phyloP scores from a whole-genome alignment of 208 protist genomes.

The Leptomonas pyrrhocoris region DNA sequence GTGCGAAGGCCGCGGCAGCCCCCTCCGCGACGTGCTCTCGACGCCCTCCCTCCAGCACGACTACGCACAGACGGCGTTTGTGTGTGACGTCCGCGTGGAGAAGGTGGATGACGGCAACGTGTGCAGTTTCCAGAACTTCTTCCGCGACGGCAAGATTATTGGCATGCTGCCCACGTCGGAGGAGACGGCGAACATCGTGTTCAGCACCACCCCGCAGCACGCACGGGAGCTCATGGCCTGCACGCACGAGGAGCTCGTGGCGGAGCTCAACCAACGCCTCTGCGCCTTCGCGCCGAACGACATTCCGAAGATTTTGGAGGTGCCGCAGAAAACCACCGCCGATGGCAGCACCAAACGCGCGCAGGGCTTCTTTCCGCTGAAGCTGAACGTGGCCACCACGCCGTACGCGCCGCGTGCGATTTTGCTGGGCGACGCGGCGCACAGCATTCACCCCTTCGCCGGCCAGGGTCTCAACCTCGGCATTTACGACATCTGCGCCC shows the following conservation, averaged over 20 bases:
- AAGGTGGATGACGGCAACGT: constrained; percentile 75
- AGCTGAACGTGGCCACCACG: constrained; percentile 64
- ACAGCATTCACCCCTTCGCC: constrained; percentile 92
- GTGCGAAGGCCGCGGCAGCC: constrained; percentile 82
- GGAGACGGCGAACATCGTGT: constrained; percentile 85
- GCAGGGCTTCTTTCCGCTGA: constrained; percentile 77
- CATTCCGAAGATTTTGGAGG: constrained; percentile 75
- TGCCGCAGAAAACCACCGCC: constrained; percentile 50
- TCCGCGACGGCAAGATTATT: constrained; percentile 83
- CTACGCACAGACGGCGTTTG: constrained; percentile 83
- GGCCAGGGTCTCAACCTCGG: constrained; percentile 94
- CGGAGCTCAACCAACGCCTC: constrained; percentile 73
- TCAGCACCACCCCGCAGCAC: constrained; percentile 74
- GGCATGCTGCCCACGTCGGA: constrained; percentile 78
- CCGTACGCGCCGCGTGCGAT: constrained; percentile 70
- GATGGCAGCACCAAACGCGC: constrained; percentile 49
- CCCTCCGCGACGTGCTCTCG: constrained; percentile 63
- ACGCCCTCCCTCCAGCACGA: constrained; percentile 72
- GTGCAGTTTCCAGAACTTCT: constrained; percentile 92
- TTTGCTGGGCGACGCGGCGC: constrained; percentile 87
- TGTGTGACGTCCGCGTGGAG: constrained; percentile 78
- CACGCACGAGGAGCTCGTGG: constrained; percentile 60
- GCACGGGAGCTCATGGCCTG: constrained; percentile 57
- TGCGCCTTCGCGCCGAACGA: constrained; percentile 68
- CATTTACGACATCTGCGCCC: constrained; percentile 84